Percentiles rank a stretch among this genome's conserved stretches.
These are phyloP conservation scores for Escallonia rubra DNA, from an alignment of 129 eudicot genomes.

Conservation along the genomic window DNA sequence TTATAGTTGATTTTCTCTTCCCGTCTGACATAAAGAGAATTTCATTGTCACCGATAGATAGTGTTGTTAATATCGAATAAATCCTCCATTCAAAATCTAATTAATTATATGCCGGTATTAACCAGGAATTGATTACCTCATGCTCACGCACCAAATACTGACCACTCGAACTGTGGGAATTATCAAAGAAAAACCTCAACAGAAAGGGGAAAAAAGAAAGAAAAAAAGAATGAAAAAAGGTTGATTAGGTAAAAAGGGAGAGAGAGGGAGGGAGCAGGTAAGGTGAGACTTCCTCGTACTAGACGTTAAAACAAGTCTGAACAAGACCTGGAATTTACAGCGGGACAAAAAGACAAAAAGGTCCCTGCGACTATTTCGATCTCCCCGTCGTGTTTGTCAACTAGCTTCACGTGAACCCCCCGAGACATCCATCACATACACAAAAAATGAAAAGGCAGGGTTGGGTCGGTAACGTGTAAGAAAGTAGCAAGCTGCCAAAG, in stretches of 20 bases:
- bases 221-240: not conserved
- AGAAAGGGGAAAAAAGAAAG: not conserved
- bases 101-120: no score
- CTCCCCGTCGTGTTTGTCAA: conserved; percentile 30
- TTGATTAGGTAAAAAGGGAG: not conserved
- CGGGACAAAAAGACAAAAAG: conserved; percentile 42
- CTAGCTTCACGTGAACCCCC: conserved; percentile 65
- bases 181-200: not conserved
- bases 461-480: conserved; percentile 15
- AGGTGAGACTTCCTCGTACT: conserved; percentile 13
- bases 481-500: conserved; percentile 5
- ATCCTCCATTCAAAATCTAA: no score
- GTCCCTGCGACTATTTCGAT: conserved; percentile 21
- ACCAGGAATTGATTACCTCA: no score
- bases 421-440: conserved; percentile 16
- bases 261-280: conserved; percentile 3
- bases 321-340: conserved; percentile 26
- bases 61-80: no score
- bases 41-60: no score
- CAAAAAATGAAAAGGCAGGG: conserved; percentile 13
- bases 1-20: no score
- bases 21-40: no score
- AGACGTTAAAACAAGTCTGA: conserved; percentile 12
- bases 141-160: not conserved
- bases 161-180: not conserved